These are phyloP conservation scores for Dionaea muscipula DNA, from an alignment of 179 eudicot genomes.

Conservation along the genomic window DNA sequence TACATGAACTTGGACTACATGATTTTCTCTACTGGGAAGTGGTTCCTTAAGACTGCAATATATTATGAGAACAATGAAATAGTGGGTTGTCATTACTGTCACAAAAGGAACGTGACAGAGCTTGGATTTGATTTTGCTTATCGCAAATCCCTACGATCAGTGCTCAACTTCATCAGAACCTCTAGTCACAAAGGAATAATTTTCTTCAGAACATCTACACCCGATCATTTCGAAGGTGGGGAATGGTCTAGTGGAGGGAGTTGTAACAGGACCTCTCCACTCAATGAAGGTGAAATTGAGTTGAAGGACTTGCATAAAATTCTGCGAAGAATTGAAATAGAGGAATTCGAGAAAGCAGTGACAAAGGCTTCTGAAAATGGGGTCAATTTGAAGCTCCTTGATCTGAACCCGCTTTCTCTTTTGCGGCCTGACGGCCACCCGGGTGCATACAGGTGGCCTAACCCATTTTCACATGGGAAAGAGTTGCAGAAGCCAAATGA, in stretches of 20 bases:
- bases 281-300: constrained; percentile 41
- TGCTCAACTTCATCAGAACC: constrained; percentile 35
- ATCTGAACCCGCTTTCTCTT: constrained; percentile 49
- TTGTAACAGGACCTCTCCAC: constrained; percentile 46
- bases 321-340: constrained; percentile 46
- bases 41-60: constrained; percentile 54
- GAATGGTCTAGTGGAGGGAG: constrained; percentile 66
- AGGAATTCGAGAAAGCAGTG: constrained; percentile 40
- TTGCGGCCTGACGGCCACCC: constrained; percentile 86
- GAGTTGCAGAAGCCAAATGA: constrained; percentile 35
- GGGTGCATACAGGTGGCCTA: constrained; percentile 48
- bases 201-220: constrained; percentile 58
- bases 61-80: constrained; percentile 48
- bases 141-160: constrained; percentile 38
- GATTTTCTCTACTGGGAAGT: constrained; percentile 66
- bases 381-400: constrained; percentile 46
- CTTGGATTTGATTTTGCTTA: constrained; percentile 52
- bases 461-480: constrained; percentile 46
- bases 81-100: constrained; percentile 63
- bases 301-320: constrained; percentile 27
- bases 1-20: constrained; percentile 46
- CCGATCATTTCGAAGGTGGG: constrained; percentile 79
- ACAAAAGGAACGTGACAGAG: constrained; percentile 35
- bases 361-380: constrained; percentile 33
- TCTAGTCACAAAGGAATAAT: constrained; percentile 55